Conservation (phyloP, 164 flowering plant species). For the Berberis thunbergii region DNA sequence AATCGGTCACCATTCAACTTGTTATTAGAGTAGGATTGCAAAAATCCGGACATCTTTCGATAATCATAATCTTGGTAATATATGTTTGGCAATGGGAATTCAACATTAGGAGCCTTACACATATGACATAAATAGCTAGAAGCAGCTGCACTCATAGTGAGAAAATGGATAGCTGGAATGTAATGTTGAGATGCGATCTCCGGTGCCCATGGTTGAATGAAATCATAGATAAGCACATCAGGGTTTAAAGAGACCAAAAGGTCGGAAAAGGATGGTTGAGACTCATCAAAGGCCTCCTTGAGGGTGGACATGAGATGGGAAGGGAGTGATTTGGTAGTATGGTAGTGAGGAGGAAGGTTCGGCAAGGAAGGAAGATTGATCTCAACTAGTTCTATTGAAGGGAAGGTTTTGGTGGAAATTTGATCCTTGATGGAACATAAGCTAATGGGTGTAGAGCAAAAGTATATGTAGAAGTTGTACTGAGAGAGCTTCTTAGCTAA, state of each 20-base stretch:
- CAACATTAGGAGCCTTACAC: background rate
- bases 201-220: constrained; percentile 28
- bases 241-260: constrained; percentile 21
- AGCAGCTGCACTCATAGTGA: constrained; percentile 8
- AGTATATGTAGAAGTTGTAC: constrained; percentile 15
- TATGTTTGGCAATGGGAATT: constrained; percentile 18
- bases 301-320: constrained; percentile 30
- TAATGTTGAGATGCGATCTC: constrained; percentile 7
- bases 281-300: constrained; percentile 22
- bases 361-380: constrained; percentile 19
- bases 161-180: constrained; percentile 17
- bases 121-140: constrained; percentile 7
- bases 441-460: constrained; percentile 38
- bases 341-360: constrained; percentile 17
- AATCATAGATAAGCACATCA: constrained; percentile 18
- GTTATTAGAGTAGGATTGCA: background rate
- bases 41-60: background rate
- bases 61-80: constrained; percentile 4
- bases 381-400: constrained; percentile 10
- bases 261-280: constrained; percentile 16
- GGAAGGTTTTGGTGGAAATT: constrained; percentile 1
- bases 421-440: constrained; percentile 22
- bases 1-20: background rate
- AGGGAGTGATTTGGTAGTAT: constrained; percentile 26
- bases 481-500: constrained; percentile 28